These are phyloP conservation scores for Scheffersomyces coipomensis DNA, from an alignment of 805 yeast genomes.

Conservation along the genomic window DNA sequence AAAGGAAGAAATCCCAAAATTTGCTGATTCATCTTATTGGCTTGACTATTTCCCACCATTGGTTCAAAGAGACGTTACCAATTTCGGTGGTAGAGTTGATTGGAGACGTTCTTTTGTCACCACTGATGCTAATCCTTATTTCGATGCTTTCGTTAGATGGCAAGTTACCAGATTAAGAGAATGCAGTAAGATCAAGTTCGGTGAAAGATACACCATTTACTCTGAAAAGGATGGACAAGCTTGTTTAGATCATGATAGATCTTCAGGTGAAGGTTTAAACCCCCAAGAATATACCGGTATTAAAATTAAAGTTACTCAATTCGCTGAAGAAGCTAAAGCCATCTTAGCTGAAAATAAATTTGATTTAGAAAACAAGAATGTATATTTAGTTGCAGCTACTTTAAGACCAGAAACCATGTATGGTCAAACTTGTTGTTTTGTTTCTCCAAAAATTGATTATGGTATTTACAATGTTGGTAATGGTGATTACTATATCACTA, in stretches of 20 bases:
- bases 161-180: conserved; percentile 87
- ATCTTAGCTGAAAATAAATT: conserved; percentile 47
- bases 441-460: conserved; percentile 88
- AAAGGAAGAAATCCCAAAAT: conserved; percentile 76
- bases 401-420: conserved; percentile 99
- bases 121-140: conserved; percentile 92
- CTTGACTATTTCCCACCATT: conserved; percentile 87
- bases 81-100: conserved; percentile 90
- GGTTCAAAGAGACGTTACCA: conserved; percentile 74
- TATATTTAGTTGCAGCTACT: conserved; percentile 91
- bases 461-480: conserved; percentile 87
- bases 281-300: conserved; percentile 97
- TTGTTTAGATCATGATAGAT: conserved; percentile 98
- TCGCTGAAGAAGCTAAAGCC: conserved; percentile 56
- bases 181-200: conserved; percentile 90
- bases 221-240: conserved; percentile 99
- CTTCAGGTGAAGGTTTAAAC: conserved; percentile 92
- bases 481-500: conserved; percentile 74
- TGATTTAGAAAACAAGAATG: conserved; percentile 53
- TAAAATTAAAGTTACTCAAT: conserved; percentile 72
- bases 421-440: conserved; percentile 98
- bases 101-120: conserved; percentile 98
- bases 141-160: conserved; percentile 95
- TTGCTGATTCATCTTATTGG: conserved; percentile 94
- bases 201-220: conserved; percentile 96